Base-by-base conservation (phyloP, 2,329 filamentous ascomycete species). In the Fusarium sp. region DNA sequence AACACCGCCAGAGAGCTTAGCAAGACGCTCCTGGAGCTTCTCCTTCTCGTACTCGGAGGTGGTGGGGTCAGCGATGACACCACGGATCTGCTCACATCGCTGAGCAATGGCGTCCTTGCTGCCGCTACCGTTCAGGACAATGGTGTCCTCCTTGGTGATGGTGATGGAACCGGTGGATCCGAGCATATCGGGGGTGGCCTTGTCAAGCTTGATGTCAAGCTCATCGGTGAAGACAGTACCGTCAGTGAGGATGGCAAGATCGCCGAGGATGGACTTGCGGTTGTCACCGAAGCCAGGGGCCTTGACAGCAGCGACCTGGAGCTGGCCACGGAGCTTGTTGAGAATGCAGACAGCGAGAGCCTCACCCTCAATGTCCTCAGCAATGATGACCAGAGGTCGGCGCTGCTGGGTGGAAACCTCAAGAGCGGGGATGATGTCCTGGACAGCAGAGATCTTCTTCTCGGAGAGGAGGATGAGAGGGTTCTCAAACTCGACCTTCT, bases 401-500 rank as follows among this genome's bases (percentile, higher is more conserved):
- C 96, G 94, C 81, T 93, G 89, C 84, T 97, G 94, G 77, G 96
- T 97, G 64, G 96, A 98, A 75, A 94, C 94, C 87, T 99, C 96
- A 61, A 99, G 94, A 72, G 96, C 94, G 72, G 96, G 96, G 79
- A 99, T 95, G 79, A 99, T 98, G 83, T 99, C 96, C 86, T 98
- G 95, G 65, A 98, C 96, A 66, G 94, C 94, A 55, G 96, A 99
- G 84, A 99, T 99, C 91, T 99, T 99, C 93, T 98, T 98, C 90
- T 99, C 96, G 11, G 96, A 98, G 59, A 99, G 93, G 53, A 99
- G 92, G 81, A 99, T 96, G 80, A 99, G 85, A 73, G 96, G 96
- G 90, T 99, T 98, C 91, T 99, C 96, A 75, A 99, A 99, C 86
- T 99, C 96, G 62, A 98, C 94, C 91, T 99, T 99, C 83, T 97